Base-by-base conservation (phyloP, 1,139 yeast species). In the Arxiozyma slooffiae region DNA sequence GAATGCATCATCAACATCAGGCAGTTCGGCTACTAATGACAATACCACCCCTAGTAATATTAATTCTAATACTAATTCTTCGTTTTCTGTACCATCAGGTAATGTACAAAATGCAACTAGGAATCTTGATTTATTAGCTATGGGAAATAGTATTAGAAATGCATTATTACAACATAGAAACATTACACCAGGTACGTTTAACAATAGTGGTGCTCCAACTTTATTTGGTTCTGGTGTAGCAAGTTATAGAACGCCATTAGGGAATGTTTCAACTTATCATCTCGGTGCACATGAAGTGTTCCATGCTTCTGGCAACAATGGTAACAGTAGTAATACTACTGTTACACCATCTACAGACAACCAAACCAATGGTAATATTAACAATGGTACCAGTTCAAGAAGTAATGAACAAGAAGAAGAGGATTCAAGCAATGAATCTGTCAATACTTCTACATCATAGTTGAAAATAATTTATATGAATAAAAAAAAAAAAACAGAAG, bases 151-250 rank as follows among this genome's bases (percentile, higher is more conserved):
- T 7, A 47, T 50, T 20, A 44, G 49, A 23, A 44, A 51, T n/a
- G 43, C 52, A 4, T 21, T 52, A 24, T 34, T 42, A 34, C 45
- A 42, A 21, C 45, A 17, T 20, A 43, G 42, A 41, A 47, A 40
- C 16, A 22, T 23, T 44, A 20, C 24, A 7, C 17, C 37, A 9
- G n/a, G 41, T 30, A 40, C 36, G 7, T 37, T 23, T 34, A 49
- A 43, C 40, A 46, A 42, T 45, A 38, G 43, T 41, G 41, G 38
- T 44, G 38, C 38, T 24, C 48, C 48, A 26, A 47, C 26, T 14
- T 44, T 60, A 48, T 60, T 60, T 41, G 55, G 53, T 49, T 47
- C 56, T 11, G 64, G 64, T 26, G 64, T 59, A 11, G 64, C 61
- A 9, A 60, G 64, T 53, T 55, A 50, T 46, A 57, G 64, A 55